phyloP scores from a whole-genome alignment of 2,329 filamentous ascomycete species.

The Plenodomus biglobosus region DNA sequence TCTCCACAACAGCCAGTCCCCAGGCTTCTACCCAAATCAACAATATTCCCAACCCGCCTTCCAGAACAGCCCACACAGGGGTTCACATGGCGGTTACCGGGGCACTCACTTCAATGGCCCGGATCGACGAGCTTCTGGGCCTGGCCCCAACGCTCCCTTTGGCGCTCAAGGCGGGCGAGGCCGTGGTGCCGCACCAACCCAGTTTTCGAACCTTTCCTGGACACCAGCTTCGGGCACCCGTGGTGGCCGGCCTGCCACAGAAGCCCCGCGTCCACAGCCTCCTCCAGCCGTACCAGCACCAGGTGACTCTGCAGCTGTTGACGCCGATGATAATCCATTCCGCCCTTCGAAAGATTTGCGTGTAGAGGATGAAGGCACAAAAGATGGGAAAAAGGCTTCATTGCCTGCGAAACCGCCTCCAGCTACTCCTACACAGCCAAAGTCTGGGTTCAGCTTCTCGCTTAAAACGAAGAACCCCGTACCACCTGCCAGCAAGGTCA shows the following conservation, averaged over 20 bases:
- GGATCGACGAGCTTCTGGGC: constrained; percentile 49
- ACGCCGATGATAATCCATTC: constrained; percentile 63
- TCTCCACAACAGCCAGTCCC: constrained; percentile 38
- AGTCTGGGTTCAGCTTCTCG: constrained; percentile 76
- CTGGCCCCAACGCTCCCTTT: constrained; percentile 48
- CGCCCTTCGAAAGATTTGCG: constrained; percentile 65
- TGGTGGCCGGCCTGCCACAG: constrained; percentile 52
- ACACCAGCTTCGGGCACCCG: constrained; percentile 59
- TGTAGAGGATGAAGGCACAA: constrained; percentile 62
- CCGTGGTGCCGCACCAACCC: constrained; percentile 49
- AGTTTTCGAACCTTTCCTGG: constrained; percentile 73
- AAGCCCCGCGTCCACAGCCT: constrained; percentile 37
- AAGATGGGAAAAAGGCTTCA: constrained; percentile 56
- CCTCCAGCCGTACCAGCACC: constrained; percentile 12
- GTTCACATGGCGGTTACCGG: constrained; percentile 58
- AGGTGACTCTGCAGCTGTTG: constrained; percentile 41
- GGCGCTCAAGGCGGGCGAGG: constrained; percentile 53
- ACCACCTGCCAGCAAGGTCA: constrained; percentile 54
- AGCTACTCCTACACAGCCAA: constrained; percentile 55
- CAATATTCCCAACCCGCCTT: constrained; percentile 60
- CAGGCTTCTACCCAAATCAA: constrained; percentile 54
- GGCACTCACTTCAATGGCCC: constrained; percentile 53
- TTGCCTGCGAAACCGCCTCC: constrained; percentile 54
- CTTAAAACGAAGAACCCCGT: constrained; percentile 74
- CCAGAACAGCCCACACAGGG: constrained; percentile 53